Conservation (phyloP, 83 land plant species). For the Picea abies region DNA sequence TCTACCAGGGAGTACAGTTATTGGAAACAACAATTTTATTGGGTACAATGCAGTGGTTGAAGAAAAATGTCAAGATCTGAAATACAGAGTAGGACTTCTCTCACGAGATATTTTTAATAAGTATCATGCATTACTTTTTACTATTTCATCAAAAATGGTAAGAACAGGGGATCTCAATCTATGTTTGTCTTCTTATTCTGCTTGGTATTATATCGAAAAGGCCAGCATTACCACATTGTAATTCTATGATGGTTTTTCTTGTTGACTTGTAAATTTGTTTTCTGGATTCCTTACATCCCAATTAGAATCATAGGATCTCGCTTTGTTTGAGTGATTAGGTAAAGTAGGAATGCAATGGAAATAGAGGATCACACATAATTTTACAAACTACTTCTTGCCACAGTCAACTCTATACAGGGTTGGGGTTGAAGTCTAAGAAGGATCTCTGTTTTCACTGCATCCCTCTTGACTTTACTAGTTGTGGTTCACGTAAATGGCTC, state of each 20-base stretch:
- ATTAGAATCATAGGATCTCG: neutral
- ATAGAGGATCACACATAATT: too few relatives aligned
- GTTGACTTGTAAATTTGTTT: neutral
- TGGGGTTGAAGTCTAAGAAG: too few relatives aligned
- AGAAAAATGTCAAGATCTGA: constrained; percentile 87
- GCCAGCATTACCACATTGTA: neutral
- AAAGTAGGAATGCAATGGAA: too few relatives aligned
- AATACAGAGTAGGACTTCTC: constrained; percentile 61
- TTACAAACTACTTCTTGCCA: too few relatives aligned
- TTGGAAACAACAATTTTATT: constrained; percentile 79
- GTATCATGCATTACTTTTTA: neutral
- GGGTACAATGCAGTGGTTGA: constrained; percentile 94
- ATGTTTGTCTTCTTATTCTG: neutral
- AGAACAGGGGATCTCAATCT: neutral
- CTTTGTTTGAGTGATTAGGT: too few relatives aligned
- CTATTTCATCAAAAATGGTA: neutral
- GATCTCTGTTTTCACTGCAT: too few relatives aligned
- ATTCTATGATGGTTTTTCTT: neutral
- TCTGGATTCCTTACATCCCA: neutral
- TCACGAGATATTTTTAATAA: neutral
- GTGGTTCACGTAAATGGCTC: too few relatives aligned
- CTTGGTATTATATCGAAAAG: neutral
- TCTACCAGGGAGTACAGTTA: constrained; percentile 68
- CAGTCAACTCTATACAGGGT: too few relatives aligned
- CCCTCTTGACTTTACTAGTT: too few relatives aligned